Base-by-base conservation (phyloP, 768 basidiomycete species). In the Rickenella mellea region DNA sequence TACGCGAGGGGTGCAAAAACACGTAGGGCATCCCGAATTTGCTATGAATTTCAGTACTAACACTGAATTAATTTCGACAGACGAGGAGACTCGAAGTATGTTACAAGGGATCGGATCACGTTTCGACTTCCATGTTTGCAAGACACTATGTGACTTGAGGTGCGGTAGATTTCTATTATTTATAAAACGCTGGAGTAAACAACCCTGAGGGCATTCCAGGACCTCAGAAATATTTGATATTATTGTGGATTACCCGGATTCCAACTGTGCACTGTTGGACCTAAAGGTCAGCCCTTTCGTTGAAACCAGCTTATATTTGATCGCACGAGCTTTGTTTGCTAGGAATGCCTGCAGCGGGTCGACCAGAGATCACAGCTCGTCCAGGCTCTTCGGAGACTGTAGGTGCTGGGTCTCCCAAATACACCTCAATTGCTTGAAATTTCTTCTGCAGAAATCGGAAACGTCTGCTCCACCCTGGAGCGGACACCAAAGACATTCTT, bases 81-180 rank as follows among this genome's bases (percentile, higher is more conserved):
- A 76, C 48, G 76, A 85, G 44, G 80, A 91, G 59, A 76, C 83
- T 25, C 67, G 79, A 53, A 58, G 69, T 27, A 71, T 84, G 78
- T 62, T 94, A 39, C 75, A 80, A 52, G 82, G 82, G 2, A 78
- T 89, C 11, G 82, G 85, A 19, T 78, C 83, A 1, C 68, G 87
- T 32, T 86, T 97, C 54, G 93, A 97, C 51, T 93, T 90, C 51
- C 87, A 94, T 50, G 78, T 97, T 53, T 86, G 89, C 60, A 93
- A 92, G 59, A 88, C 83, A 2, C 65, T 97, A 20, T 89, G 85
- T 55, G 86, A 92, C 57, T 63, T 94, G 40, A 68, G 91, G 90
- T 88, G 43, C 27, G 72, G 56, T 9, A 22, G 6, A 17, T 17
- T 19, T n/a, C 37, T 20, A 10, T n/a, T n/a, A 41, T 14, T 14